Evolutionary conservation across 2,329 filamentous ascomycete species (phyloP), one percentile per base, ranked within the genome.

Genomic region (Verticillium zaregamsianum): DNA sequence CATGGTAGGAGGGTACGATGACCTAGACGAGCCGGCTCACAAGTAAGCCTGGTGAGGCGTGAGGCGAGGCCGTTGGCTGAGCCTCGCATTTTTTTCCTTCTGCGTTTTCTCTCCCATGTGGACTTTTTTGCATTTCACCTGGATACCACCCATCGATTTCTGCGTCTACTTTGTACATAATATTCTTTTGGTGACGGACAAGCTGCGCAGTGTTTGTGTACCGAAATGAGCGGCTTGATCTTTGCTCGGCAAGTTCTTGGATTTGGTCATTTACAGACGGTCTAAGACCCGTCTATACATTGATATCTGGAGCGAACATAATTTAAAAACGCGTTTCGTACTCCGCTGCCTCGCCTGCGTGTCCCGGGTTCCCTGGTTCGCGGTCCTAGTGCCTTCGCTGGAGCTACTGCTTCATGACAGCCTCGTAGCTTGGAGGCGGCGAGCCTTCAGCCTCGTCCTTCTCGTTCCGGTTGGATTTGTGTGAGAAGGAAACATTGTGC

Each of bases 1-100:
- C 35, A 74, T 73, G 12, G 56, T 35, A 7, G 61, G 63, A 8
- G 59, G 60, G n/a, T 63, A 62, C 35, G 65, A 66, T 23, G 64
- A 64, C 11, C 58, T 62, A 60, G 64, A 54, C 55, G 55, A 60
- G 31, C 45, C 39, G 49, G 57, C 17, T 28, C 33, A 28, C 14
- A 45, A 58, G 37, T 33, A 9, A 58, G 11, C 11, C 25, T 28
- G 28, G 31, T 25, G 14, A 33, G 25, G 31, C 5, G 11, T 15
- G n/a, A 15, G 28, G 32, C 31, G 15, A 35, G 25, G 32, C 5
- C 15, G 32, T 20, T n/a, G 25, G 3, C 32, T 25, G n/a, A 8
- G 52, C 32, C 6, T 32, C 17, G 40, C 11, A 23, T 23, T 23
- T 49, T 15, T 49, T 49, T 49, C 17, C 25, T 9, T 55, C 25